Conservation (phyloP, 257 asterid genomes). For the Hygrophila difformis region DNA sequence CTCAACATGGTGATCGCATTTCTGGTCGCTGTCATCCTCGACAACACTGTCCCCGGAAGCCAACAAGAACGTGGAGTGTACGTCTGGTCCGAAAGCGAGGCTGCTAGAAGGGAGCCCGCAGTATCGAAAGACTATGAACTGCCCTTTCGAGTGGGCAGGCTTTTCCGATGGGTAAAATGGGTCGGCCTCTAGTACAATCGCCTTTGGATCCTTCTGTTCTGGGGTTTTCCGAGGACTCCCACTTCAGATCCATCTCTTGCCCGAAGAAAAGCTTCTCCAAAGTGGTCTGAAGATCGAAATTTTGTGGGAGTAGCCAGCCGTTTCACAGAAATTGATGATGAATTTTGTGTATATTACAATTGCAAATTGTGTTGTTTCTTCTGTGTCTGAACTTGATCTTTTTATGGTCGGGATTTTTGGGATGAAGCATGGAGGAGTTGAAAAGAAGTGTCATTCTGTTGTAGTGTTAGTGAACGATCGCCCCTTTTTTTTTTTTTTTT, state of each 20-base stretch:
- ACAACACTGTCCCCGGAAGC: conserved; percentile 92
- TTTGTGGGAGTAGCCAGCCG: conserved; percentile 16
- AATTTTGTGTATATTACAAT: conserved; percentile 25
- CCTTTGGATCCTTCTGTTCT: no score
- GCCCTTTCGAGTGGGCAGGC: conserved; percentile 73
- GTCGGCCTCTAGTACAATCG: conserved; percentile 47
- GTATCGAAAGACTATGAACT: conserved; percentile 74
- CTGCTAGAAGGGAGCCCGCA: conserved; percentile 91
- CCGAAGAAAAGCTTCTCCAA: background rate
- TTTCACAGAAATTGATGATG: conserved; percentile 19
- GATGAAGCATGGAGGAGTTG: no score
- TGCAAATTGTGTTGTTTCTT: conserved; percentile 11
- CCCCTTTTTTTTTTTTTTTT: no score
- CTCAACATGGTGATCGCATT: conserved; percentile 91
- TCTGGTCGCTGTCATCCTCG: conserved; percentile 67
- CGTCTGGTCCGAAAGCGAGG: conserved; percentile 81
- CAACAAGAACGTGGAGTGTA: conserved; percentile 89
- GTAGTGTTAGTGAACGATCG: no score
- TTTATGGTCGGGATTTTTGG: background rate
- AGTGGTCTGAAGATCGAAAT: conserved; percentile 9
- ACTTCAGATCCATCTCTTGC: background rate
- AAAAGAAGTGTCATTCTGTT: no score
- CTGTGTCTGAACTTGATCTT: background rate
- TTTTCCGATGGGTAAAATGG: conserved; percentile 97
- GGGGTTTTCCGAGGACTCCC: no score